Percentiles rank a stretch among this genome's conserved stretches.
These are phyloP conservation scores for Cairneyella variabilis DNA, from an alignment of 495 filamentous ascomycete species.

Conservation along the genomic window DNA sequence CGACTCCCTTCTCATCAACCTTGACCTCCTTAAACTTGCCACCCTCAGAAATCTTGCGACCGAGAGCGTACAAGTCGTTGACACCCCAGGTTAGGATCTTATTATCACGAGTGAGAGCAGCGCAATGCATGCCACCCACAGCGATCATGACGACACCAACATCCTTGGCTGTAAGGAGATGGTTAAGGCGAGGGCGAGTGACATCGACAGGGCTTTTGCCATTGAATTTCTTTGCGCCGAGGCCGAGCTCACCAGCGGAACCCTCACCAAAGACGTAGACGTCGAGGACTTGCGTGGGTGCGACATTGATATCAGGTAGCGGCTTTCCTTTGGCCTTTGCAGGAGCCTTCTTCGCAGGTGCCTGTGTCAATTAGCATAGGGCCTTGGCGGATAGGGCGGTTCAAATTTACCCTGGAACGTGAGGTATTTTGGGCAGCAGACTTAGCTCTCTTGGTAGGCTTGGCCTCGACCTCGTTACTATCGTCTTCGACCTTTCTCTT, in stretches of 20 bases:
- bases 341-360: too few species aligned
- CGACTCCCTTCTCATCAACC: constrained; percentile 33
- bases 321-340: too few species aligned
- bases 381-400: too few species aligned
- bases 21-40: constrained; percentile 48
- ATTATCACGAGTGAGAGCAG: constrained; percentile 62
- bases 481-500: too few species aligned
- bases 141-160: constrained; percentile 62
- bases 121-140: constrained; percentile 63
- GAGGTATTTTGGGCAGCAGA: too few species aligned
- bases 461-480: too few species aligned
- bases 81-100: constrained; percentile 69
- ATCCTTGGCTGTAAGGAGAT: constrained; percentile 42
- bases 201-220: constrained; percentile 48
- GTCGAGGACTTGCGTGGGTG: constrained; percentile 34
- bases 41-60: constrained; percentile 54
- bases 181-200: constrained; percentile 50
- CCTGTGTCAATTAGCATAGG: too few species aligned
- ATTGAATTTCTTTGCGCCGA: constrained; percentile 23
- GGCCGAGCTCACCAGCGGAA: constrained; percentile 50
- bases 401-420: too few species aligned
- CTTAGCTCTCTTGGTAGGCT: too few species aligned
- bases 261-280: constrained; percentile 55
- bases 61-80: constrained; percentile 65
- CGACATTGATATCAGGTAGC: constrained; percentile 32